Conservation (phyloP, 805 yeast genomes). For the Yarrowia yakushimensis region DNA sequence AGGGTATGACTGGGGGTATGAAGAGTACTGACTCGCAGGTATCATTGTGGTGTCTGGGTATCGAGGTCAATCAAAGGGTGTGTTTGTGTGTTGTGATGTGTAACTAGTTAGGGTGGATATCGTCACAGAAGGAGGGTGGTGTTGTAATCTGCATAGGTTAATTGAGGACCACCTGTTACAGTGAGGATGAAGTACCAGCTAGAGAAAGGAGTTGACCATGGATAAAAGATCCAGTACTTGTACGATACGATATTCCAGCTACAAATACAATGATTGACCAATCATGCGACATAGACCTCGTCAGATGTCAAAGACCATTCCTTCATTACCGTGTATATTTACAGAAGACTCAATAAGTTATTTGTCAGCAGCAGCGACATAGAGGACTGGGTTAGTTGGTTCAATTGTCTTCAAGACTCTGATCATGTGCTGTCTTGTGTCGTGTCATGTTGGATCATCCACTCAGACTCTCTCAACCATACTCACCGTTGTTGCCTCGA, state of each 20-base stretch:
- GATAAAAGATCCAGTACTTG: no score
- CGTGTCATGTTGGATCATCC: no score
- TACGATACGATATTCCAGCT: no score
- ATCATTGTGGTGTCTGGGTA: not conserved
- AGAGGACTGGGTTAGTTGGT: conserved; percentile 23
- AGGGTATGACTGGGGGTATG: not conserved
- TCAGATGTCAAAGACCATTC: no score
- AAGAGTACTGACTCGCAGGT: conserved; percentile 4
- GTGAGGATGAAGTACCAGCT: no score
- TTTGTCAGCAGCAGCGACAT: conserved; percentile 25
- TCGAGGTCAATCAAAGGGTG: not conserved
- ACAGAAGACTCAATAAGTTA: conserved; percentile 20
- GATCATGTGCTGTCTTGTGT: no score
- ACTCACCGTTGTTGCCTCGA: conserved; percentile 81
- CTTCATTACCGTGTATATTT: conserved; percentile 17
- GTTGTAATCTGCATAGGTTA: not conserved
- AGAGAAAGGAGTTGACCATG: no score
- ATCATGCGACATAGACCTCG: no score
- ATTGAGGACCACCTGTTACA: not conserved
- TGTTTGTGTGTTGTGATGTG: not conserved
- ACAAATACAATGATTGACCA: no score
- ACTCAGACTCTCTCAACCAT: no score
- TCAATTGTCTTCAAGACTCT: no score
- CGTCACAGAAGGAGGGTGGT: conserved; percentile 1
- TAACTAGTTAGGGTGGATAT: not conserved